Conservation (phyloP, 345 rosid species). For the Eucalyptus leucophloia region DNA sequence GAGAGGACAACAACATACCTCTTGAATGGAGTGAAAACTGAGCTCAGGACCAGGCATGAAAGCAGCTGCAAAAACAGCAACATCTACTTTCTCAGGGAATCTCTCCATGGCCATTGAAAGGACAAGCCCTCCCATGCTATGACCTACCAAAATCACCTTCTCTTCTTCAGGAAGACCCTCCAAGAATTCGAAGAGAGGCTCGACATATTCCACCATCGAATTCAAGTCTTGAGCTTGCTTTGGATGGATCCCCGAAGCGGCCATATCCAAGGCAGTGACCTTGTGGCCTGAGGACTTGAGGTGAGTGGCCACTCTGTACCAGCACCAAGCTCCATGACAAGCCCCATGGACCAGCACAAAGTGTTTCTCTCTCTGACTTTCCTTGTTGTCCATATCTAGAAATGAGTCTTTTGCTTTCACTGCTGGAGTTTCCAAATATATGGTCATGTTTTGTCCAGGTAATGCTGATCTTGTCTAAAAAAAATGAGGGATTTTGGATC, state of each 20-base stretch:
- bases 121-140: conserved; percentile 16
- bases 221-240: conserved; percentile 4
- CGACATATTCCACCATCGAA: conserved; percentile 10
- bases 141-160: conserved; percentile 31
- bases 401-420: not conserved
- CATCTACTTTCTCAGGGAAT: conserved; percentile 21
- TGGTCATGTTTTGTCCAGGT: not conserved
- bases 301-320: conserved; percentile 14
- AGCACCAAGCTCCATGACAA: conserved; percentile 23
- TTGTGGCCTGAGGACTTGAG: conserved; percentile 7
- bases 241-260: conserved; percentile 15
- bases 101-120: conserved; percentile 28
- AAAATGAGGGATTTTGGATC: too few relatives aligned
- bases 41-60: conserved; percentile 22
- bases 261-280: conserved; percentile 17
- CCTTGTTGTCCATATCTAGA: not conserved
- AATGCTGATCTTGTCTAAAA: not conserved
- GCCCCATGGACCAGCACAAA: conserved; percentile 11
- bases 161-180: conserved; percentile 5
- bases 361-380: not conserved
- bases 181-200: conserved; percentile 23
- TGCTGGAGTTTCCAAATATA: not conserved
- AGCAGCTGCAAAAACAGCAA: conserved; percentile 15
- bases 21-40: not conserved
- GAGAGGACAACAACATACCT: conserved; percentile 9